These are phyloP conservation scores for Boletus mariae DNA, from an alignment of 1,284 basidiomycete genomes.

Conservation along the genomic window DNA sequence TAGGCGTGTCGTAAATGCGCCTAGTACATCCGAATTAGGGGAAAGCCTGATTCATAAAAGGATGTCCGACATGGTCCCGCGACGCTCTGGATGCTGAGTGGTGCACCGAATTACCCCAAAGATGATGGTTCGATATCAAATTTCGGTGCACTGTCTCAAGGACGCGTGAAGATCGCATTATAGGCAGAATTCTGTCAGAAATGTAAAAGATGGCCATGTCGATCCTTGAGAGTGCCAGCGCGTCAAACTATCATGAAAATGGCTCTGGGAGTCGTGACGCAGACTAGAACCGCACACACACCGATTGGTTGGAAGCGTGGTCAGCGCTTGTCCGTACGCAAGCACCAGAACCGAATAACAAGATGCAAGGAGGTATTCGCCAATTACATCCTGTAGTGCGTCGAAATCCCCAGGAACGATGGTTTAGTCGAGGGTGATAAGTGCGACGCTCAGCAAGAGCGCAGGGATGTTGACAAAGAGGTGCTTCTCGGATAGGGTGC, in stretches of 20 bases:
- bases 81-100: not conserved
- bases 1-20: not conserved
- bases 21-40: not conserved
- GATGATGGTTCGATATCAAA: too few relatives aligned
- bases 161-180: too few relatives aligned
- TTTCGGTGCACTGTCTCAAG: too few relatives aligned
- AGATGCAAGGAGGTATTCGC: constrained; percentile 12
- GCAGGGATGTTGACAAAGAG: constrained; percentile 7
- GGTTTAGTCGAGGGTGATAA: constrained; percentile 39
- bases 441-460: constrained; percentile 16
- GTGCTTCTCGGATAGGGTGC: too few relatives aligned
- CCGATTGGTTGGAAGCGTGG: not conserved
- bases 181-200: too few relatives aligned
- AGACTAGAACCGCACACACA: not conserved
- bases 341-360: not conserved
- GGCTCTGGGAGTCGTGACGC: not conserved
- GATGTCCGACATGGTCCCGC: not conserved
- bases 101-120: too few relatives aligned
- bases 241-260: too few relatives aligned
- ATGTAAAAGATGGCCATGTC: constrained; percentile 20
- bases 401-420: constrained; percentile 34
- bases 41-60: not conserved
- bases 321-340: too few relatives aligned
- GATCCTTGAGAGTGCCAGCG: constrained; percentile 15
- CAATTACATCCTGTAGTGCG: constrained; percentile 23